Conservation (phyloP, 2,329 filamentous ascomycete genomes). For the Fusarium aywerte region DNA sequence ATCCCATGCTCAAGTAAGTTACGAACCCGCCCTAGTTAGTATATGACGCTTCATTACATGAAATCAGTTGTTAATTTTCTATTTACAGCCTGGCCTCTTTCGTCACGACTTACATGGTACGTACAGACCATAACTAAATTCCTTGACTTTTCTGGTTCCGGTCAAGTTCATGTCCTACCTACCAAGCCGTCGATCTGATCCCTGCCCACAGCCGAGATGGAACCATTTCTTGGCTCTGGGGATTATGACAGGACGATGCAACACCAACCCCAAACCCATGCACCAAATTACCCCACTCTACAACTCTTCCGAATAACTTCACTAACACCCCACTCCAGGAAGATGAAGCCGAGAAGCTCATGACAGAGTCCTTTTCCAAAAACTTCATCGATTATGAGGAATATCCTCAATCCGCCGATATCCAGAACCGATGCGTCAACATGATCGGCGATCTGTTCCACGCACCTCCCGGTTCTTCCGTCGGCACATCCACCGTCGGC, state of each 20-base stretch:
- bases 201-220: slow-evolving; percentile 6
- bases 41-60: neutral
- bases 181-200: slow-evolving; percentile 21
- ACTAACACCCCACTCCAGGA: slow-evolving; percentile 64
- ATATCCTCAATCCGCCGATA: slow-evolving; percentile 82
- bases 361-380: slow-evolving; percentile 90
- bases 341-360: slow-evolving; percentile 94
- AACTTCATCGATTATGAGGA: slow-evolving; percentile 96
- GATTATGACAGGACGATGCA: slow-evolving; percentile 6
- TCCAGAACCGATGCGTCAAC: slow-evolving; percentile 91
- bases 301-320: slow-evolving; percentile 23
- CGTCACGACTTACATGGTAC: slow-evolving; percentile 94
- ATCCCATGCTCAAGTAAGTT: slow-evolving; percentile 82
- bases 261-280: slow-evolving; percentile 2
- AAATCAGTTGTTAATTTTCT: slow-evolving; percentile 7
- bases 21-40: no score
- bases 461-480: slow-evolving; percentile 74
- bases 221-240: slow-evolving; percentile 33
- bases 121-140: slow-evolving; percentile 29
- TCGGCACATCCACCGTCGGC: slow-evolving; percentile 90
- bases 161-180: slow-evolving; percentile 16
- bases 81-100: slow-evolving; percentile 81
- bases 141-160: slow-evolving; percentile 10
- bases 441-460: slow-evolving; percentile 94
- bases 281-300: slow-evolving; percentile 13